phyloP scores from a whole-genome alignment of 2,329 filamentous ascomycete genomes.

The Drechslerella coelobrocha region DNA sequence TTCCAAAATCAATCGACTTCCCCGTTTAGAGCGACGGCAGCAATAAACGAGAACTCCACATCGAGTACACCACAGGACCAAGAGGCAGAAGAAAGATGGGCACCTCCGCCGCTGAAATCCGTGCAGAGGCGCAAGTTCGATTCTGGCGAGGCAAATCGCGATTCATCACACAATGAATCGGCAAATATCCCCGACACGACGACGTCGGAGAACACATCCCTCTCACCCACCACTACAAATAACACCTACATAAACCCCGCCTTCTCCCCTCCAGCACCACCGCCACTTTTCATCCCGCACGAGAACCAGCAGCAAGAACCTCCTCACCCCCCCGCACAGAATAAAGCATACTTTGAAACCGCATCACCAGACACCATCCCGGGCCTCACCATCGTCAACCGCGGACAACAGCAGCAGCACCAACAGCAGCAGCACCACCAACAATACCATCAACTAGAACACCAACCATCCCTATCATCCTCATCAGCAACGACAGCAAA shows the following conservation, averaged over 20 bases:
- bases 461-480: conserved; percentile 3
- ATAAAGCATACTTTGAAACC: conserved; percentile 33
- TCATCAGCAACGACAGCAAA: conserved; percentile 14
- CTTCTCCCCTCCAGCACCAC: conserved; percentile 20
- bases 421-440: no score
- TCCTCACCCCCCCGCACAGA: no score
- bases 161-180: not conserved
- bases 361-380: conserved; percentile 19
- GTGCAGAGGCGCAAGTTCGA: conserved; percentile 31
- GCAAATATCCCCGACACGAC: not conserved
- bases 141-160: conserved; percentile 25
- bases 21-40: not conserved
- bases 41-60: not conserved
- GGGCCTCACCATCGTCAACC: conserved; percentile 24
- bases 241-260: not conserved
- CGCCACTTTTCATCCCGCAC: not conserved
- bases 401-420: no score
- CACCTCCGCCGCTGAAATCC: conserved; percentile 29
- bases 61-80: not conserved
- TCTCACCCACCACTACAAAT: not conserved
- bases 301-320: conserved; percentile 9
- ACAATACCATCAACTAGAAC: not conserved
- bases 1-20: not conserved
- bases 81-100: conserved; percentile 26
- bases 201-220: conserved; percentile 6